Conservation (phyloP, 768 basidiomycete species). For the Leccinum subgranulosum region DNA sequence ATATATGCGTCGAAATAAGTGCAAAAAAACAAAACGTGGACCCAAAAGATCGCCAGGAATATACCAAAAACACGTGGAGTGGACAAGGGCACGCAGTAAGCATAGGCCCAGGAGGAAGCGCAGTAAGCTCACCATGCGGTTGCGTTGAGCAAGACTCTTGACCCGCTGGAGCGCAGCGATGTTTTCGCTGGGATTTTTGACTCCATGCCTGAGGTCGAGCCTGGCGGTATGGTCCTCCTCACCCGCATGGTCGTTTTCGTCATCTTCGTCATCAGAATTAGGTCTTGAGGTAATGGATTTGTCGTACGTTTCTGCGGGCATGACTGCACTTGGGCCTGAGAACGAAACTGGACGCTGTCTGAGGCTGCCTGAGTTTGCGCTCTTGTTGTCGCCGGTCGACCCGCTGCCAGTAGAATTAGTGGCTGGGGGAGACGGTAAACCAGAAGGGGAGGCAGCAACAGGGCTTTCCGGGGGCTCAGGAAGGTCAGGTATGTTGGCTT, state of each 20-base stretch:
- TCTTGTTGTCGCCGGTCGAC: constrained; percentile 61
- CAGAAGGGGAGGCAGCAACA: constrained; percentile 52
- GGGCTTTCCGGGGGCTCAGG: constrained; percentile 69
- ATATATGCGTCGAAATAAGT: constrained; percentile 18
- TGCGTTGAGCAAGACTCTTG: constrained; percentile 66
- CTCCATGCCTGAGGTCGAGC: constrained; percentile 36
- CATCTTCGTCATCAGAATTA: constrained; percentile 45
- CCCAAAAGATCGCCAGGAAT: constrained; percentile 15
- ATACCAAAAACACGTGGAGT: constrained; percentile 31
- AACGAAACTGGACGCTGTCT: constrained; percentile 33
- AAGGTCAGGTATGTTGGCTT: constrained; percentile 54
- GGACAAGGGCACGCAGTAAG: constrained; percentile 27
- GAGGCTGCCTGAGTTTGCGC: constrained; percentile 39
- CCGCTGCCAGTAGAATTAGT: constrained; percentile 85
- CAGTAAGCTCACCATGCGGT: constrained; percentile 58
- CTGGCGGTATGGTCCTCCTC: constrained; percentile 67
- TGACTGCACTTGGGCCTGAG: constrained; percentile 29
- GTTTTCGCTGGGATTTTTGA: constrained; percentile 49
- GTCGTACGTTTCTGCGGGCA: constrained; percentile 40
- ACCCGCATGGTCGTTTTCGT: constrained; percentile 46
- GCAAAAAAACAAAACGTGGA: neutral
- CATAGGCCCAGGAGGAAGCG: constrained; percentile 16
- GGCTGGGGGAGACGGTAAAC: constrained; percentile 79
- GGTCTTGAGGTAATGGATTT: constrained; percentile 31
- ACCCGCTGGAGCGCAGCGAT: constrained; percentile 61